Conservation (phyloP, 1,284 basidiomycete species). For the Puccinia hordei region DNA sequence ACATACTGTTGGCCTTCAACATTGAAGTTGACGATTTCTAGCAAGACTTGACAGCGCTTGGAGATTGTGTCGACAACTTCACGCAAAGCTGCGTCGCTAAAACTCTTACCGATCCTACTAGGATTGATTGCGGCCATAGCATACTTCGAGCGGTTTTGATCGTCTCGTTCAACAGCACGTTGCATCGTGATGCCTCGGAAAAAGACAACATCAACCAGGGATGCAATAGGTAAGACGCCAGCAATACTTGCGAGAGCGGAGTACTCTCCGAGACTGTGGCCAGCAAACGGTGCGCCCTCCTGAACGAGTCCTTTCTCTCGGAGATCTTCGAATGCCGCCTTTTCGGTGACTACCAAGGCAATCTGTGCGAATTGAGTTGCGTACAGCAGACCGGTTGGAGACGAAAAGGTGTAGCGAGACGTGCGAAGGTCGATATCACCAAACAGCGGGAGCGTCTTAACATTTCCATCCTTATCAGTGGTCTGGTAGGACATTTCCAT, state of each 20-base stretch:
- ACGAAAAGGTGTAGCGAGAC: conserved; percentile 93
- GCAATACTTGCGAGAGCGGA: conserved; percentile 96
- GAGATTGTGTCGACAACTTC: conserved; percentile 93
- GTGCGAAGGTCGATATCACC: conserved; percentile 79
- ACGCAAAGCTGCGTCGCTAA: conserved; percentile 80
- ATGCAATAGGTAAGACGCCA: conserved; percentile 88
- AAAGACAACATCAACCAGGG: conserved; percentile 97
- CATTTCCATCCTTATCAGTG: conserved; percentile 76
- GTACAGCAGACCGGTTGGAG: conserved; percentile 89
- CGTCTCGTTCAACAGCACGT: conserved; percentile 91
- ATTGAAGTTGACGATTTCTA: conserved; percentile 95
- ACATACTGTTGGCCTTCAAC: conserved; percentile 74
- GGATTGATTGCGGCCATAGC: conserved; percentile 99
- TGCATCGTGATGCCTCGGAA: conserved; percentile 99
- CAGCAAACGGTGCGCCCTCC: conserved; percentile 86
- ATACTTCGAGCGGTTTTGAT: conserved; percentile 88
- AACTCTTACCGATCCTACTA: conserved; percentile 86
- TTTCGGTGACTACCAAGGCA: conserved; percentile 93
- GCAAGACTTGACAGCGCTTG: conserved; percentile 72
- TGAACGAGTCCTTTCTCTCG: conserved; percentile 92
- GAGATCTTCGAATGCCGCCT: conserved; percentile 97
- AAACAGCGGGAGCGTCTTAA: conserved; percentile 91
- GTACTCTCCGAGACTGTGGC: conserved; percentile 97
- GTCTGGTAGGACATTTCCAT: conserved; percentile 99
- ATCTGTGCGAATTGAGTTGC: conserved; percentile 99